Conservation (phyloP, 1,284 basidiomycete species). For the Sphagnurus paluster region DNA sequence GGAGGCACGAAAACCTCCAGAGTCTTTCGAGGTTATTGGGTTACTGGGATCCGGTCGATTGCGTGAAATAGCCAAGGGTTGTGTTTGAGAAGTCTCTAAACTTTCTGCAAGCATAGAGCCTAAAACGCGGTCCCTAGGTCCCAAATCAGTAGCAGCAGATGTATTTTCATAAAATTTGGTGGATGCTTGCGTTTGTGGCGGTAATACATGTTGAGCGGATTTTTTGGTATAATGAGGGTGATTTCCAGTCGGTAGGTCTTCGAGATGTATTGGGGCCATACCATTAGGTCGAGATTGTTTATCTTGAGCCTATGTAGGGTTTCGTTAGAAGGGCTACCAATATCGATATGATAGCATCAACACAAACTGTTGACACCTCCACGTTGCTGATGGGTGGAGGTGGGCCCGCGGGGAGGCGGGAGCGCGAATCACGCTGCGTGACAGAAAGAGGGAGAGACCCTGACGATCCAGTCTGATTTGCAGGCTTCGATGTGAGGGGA, state of each 20-base stretch:
- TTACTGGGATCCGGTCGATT: not conserved
- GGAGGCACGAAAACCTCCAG: not conserved
- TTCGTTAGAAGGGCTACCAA: slow-evolving; percentile 2
- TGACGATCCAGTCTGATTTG: not conserved
- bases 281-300: not conserved
- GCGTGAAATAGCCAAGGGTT: not conserved
- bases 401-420: not conserved
- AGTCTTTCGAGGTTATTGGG: not conserved
- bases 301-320: not conserved
- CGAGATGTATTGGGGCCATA: not conserved
- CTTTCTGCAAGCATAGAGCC: not conserved
- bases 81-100: not conserved
- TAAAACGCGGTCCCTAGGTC: not conserved
- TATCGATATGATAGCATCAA: not conserved
- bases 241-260: not conserved
- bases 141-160: not conserved
- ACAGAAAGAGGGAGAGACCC: not conserved
- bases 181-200: not conserved
- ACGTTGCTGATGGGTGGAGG: not conserved
- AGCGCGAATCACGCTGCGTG: not conserved
- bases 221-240: not conserved
- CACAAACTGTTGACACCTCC: not conserved
- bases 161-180: slow-evolving; percentile 1
- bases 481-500: not conserved
- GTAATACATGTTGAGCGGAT: not conserved